Evolutionary conservation across 495 filamentous ascomycete genomes (phyloP), one percentile per base, ranked within the genome.

Genomic region (Penicillium diatomitis): DNA sequence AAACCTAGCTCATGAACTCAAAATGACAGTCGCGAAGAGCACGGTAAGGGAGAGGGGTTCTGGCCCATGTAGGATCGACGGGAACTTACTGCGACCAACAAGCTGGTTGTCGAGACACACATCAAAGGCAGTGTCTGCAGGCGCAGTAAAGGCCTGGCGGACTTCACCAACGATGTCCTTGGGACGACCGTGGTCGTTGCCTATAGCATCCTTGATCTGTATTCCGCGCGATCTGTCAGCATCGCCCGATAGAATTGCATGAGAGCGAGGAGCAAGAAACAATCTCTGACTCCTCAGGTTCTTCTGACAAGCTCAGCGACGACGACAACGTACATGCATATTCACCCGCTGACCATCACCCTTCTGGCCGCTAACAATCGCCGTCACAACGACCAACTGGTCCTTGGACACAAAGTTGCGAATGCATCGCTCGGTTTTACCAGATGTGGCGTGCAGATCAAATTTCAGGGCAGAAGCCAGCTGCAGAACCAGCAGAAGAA

Each of bases 311-410:
- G 20, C 20, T 20, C 20, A 20, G 20, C 20, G 20, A 20, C 20
- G 20, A 7, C 43, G 39, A 8, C 20, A 44, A 71, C 90, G 53
- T 79, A 97, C 92, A 68, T 95, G 87, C 80, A 97, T 95, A 63
- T 96, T 95, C 42, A 98, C 81, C 55, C 77, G 68, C 80, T 95
- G 90, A 8, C 92, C 92, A 74, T 97, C 92, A 38, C 94, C 92
- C 69, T 84, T 88, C 32, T 75, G 67, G 9, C 92, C 92, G 63
- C 82, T 77, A 9, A 95, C 80, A 46, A 83, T 95, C 46, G 91
- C 86, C 34, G 92, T 97, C n/a, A 98, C 92, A 5, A 97, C 90
- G n/a, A 98, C 92, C 50, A 98, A 74, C 47, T 91, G 94, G 65
- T 96, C 90, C 67, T 83, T 87, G 44, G 82, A 74, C 48, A 96